Percentiles rank a stretch among this genome's conserved stretches.
Conservation (phyloP, 108 stramenopile genomes). For the Cyclotella kingstonii region DNA sequence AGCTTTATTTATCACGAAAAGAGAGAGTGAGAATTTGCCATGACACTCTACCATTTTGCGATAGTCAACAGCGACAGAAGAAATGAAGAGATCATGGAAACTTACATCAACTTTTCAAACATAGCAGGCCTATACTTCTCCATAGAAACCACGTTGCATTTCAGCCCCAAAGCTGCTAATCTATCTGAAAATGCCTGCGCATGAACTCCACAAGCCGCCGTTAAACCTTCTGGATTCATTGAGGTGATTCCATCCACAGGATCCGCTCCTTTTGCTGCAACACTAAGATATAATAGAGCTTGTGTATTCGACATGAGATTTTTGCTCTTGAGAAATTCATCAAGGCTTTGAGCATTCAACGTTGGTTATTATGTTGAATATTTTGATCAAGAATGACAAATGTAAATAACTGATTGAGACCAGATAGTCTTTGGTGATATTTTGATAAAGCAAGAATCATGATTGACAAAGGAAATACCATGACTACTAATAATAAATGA, state of each 20-base stretch:
- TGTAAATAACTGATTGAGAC: too few species aligned
- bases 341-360: slow-evolving; percentile 33
- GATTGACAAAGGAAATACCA: too few species aligned
- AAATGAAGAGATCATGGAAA: too few species aligned
- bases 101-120: slow-evolving; percentile 92
- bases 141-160: slow-evolving; percentile 72
- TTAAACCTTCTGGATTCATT: slow-evolving; percentile 90
- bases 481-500: too few species aligned
- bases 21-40: background rate
- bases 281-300: slow-evolving; percentile 83
- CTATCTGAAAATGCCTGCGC: slow-evolving; percentile 79
- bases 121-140: slow-evolving; percentile 69
- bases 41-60: background rate
- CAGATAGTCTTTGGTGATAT: too few species aligned
- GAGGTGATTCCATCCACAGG: slow-evolving; percentile 91
- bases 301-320: slow-evolving; percentile 80
- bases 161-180: slow-evolving; percentile 63
- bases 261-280: slow-evolving; percentile 73
- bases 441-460: too few species aligned
- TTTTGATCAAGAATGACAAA: background rate
- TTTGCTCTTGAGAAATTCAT: slow-evolving; percentile 63
- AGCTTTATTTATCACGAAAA: slow-evolving; percentile 30
- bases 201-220: slow-evolving; percentile 83
- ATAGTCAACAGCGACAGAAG: too few species aligned
- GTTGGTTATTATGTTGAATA: background rate